phyloP scores from a whole-genome alignment of 1,284 basidiomycete genomes.

The Apiotrichum sp. region DNA sequence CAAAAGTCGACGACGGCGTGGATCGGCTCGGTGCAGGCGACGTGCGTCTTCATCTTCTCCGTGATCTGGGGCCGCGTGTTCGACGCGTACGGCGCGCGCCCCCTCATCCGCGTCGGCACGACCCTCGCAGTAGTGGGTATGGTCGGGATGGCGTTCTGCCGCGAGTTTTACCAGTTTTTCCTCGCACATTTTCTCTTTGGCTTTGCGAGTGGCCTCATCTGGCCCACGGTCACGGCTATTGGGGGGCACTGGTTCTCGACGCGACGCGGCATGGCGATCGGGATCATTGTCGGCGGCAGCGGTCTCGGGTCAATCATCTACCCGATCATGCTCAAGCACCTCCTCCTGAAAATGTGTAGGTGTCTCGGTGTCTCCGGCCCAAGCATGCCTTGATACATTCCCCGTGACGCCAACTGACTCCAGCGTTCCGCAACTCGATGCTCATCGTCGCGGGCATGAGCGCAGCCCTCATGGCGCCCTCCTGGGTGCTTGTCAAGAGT shows the following conservation, averaged over 20 bases:
- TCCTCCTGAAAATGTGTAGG: conserved; percentile 30
- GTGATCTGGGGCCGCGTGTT: conserved; percentile 33
- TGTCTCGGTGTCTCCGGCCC: not conserved
- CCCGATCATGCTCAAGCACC: conserved; percentile 39
- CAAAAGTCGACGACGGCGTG: conserved; percentile 37
- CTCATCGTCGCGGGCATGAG: conserved; percentile 41
- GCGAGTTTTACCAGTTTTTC: conserved; percentile 30
- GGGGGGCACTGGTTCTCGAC: conserved; percentile 43
- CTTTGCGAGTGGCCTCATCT: conserved; percentile 32
- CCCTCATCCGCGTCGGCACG: conserved; percentile 30
- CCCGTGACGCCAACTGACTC: not conserved
- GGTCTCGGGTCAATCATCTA: conserved; percentile 41
- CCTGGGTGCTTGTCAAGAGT: conserved; percentile 38
- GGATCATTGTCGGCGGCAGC: conserved; percentile 39
- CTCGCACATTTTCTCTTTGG: conserved; percentile 33
- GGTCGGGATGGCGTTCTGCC: conserved; percentile 39
- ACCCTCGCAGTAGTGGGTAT: conserved; percentile 28
- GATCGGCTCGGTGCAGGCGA: conserved; percentile 34
- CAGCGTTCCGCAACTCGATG: conserved; percentile 36
- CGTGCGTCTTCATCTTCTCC: conserved; percentile 31
- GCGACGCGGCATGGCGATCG: conserved; percentile 36
- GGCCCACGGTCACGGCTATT: conserved; percentile 36
- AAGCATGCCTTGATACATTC: no score
- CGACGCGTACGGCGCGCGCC: conserved; percentile 37
- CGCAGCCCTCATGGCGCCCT: conserved; percentile 35